phyloP scores from a whole-genome alignment of 1,139 yeast genomes.

The Tardiomyces depauwii region DNA sequence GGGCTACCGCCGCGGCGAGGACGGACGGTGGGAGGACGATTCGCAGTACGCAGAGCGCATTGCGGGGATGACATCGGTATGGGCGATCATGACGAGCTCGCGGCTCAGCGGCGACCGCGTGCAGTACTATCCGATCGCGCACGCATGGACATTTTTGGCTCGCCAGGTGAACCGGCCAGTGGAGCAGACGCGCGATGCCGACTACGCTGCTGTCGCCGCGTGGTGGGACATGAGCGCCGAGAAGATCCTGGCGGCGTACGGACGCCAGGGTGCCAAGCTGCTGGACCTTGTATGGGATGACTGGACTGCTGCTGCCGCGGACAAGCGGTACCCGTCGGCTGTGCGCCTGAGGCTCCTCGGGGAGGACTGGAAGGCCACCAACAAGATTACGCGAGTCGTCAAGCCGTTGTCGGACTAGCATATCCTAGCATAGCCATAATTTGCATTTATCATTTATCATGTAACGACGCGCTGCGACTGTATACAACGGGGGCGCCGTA shows the following conservation, averaged over 20 bases:
- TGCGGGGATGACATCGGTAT: slow-evolving; percentile 74
- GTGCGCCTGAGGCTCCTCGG: slow-evolving; percentile 64
- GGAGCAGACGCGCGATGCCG: slow-evolving; percentile 47
- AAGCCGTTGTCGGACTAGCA: no score
- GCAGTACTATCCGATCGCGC: slow-evolving; percentile 33
- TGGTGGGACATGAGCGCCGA: slow-evolving; percentile 89
- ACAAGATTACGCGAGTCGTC: not conserved
- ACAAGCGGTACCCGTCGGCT: slow-evolving; percentile 57
- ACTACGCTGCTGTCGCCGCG: slow-evolving; percentile 58
- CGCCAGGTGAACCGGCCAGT: slow-evolving; percentile 50
- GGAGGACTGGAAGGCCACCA: slow-evolving; percentile 49
- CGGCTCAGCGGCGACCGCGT: slow-evolving; percentile 13
- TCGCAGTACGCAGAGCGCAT: slow-evolving; percentile 72
- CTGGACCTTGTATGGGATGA: slow-evolving; percentile 33
- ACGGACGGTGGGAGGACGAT: slow-evolving; percentile 61
- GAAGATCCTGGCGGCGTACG: slow-evolving; percentile 45
- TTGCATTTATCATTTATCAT: no score
- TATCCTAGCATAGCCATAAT: no score
- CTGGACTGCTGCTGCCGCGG: slow-evolving; percentile 42
- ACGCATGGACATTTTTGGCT: slow-evolving; percentile 63
- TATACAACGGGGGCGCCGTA: no score
- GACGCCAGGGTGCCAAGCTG: slow-evolving; percentile 59
- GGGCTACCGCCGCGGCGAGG: slow-evolving; percentile 73
- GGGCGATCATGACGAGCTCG: slow-evolving; percentile 53
- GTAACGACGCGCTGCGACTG: no score